These are phyloP conservation scores for Coleophoma cylindrospora DNA, from an alignment of 2,329 filamentous ascomycete species.

Conservation along the genomic window DNA sequence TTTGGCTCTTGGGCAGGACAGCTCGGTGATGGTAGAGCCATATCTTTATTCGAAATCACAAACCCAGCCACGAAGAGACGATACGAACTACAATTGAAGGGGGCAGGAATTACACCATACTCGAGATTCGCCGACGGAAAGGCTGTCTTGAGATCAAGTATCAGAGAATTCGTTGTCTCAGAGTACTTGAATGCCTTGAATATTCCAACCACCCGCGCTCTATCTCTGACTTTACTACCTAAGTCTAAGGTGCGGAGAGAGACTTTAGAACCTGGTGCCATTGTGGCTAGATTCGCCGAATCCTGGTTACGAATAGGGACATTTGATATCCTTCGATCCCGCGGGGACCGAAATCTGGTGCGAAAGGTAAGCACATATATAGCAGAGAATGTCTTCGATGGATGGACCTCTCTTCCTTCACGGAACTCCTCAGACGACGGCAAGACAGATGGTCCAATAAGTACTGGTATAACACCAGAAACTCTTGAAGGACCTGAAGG, in stretches of 20 bases:
- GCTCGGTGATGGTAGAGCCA: slow-evolving; percentile 88
- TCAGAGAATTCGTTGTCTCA: slow-evolving; percentile 89
- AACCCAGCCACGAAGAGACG: slow-evolving; percentile 66
- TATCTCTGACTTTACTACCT: slow-evolving; percentile 75
- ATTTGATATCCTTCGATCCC: slow-evolving; percentile 83
- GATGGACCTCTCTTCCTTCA: slow-evolving; percentile 79
- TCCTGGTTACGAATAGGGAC: slow-evolving; percentile 92
- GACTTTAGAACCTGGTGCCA: slow-evolving; percentile 80
- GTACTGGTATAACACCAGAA: slow-evolving; percentile 45
- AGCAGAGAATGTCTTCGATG: slow-evolving; percentile 80
- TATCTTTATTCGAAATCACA: slow-evolving; percentile 86
- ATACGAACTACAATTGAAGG: slow-evolving; percentile 93
- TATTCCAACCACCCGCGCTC: slow-evolving; percentile 81
- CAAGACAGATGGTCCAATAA: slow-evolving; percentile 32
- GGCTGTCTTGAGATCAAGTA: slow-evolving; percentile 86
- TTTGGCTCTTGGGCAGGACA: slow-evolving; percentile 93
- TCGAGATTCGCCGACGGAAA: slow-evolving; percentile 95
- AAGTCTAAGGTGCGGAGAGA: slow-evolving; percentile 72
- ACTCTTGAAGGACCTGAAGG: slow-evolving; percentile 63
- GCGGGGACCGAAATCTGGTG: slow-evolving; percentile 72
- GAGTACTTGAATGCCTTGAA: slow-evolving; percentile 81
- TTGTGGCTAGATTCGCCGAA: slow-evolving; percentile 87
- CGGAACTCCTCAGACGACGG: slow-evolving; percentile 46
- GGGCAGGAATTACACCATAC: slow-evolving; percentile 89
- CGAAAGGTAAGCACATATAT: slow-evolving; percentile 75